Conservation (phyloP, 129 eudicot genomes). For the Escallonia herrerae region DNA sequence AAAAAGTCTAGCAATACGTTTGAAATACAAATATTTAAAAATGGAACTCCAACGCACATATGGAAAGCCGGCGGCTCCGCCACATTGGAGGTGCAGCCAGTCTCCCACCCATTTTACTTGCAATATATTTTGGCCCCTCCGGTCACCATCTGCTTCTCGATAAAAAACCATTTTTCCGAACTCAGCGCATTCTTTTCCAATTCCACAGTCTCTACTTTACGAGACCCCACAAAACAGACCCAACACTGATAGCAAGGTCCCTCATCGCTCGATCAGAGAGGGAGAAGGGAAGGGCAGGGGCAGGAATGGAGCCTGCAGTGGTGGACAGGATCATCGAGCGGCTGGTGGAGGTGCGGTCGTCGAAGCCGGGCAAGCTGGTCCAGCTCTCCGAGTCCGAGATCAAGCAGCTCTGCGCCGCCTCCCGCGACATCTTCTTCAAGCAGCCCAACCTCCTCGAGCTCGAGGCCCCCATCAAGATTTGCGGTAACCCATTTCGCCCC, state of each 20-base stretch:
- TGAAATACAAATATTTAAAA: too few relatives aligned
- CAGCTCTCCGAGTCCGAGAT: conserved; percentile 88
- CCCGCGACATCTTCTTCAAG: conserved; percentile 73
- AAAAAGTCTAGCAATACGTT: too few relatives aligned
- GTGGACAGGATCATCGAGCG: conserved; percentile 75
- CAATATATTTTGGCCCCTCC: background rate
- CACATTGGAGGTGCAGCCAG: conserved; percentile 5
- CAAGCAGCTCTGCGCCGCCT: conserved; percentile 75
- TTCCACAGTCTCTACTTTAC: conserved; percentile 1
- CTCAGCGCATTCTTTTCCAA: background rate
- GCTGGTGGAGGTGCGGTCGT: conserved; percentile 67
- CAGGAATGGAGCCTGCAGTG: conserved; percentile 43
- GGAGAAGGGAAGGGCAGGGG: too few relatives aligned
- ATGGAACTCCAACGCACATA: background rate
- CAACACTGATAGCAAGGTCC: too few relatives aligned
- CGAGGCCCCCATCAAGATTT: conserved; percentile 96
- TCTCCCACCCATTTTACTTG: conserved; percentile 2
- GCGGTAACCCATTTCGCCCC: conserved; percentile 42
- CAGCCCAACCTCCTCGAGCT: conserved; percentile 98
- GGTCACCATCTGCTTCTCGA: background rate
- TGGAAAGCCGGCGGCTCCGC: background rate
- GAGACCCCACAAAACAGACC: background rate
- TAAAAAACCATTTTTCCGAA: background rate
- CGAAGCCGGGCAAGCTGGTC: conserved; percentile 76
- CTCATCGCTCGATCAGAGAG: too few relatives aligned